phyloP scores from a whole-genome alignment of 1,284 basidiomycete species.

The Farysia itapuensis region DNA sequence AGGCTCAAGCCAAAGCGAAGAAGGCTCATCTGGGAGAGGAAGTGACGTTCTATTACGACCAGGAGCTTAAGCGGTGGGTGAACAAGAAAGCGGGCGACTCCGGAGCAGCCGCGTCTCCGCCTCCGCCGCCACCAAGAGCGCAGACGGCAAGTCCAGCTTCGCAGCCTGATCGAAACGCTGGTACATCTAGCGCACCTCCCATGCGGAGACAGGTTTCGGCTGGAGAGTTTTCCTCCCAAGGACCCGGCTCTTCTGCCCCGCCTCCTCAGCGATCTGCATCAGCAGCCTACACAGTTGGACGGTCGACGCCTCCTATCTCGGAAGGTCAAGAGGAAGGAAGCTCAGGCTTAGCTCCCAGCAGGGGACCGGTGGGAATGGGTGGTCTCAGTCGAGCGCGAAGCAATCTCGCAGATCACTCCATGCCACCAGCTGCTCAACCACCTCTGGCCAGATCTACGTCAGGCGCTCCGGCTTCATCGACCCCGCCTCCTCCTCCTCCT shows the following conservation, averaged over 20 bases:
- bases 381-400: constrained; percentile 31
- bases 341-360: constrained; percentile 11
- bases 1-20: constrained; percentile 49
- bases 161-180: constrained; percentile 21
- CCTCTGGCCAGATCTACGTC: constrained; percentile 7
- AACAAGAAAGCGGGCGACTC: constrained; percentile 73
- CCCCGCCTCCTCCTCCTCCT: constrained; percentile 33
- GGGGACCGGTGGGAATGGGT: constrained; percentile 14
- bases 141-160: constrained; percentile 50
- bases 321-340: constrained; percentile 24
- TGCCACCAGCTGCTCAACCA: constrained; percentile 47
- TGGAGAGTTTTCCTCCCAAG: too few relatives aligned
- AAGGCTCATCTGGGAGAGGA: constrained; percentile 88
- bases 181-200: constrained; percentile 19
- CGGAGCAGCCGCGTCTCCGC: constrained; percentile 29
- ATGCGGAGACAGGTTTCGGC: constrained; percentile 17
- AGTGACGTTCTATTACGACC: constrained; percentile 88
- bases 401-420: constrained; percentile 46
- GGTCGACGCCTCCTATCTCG: constrained; percentile 35
- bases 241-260: constrained; percentile 1
- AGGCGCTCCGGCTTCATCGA: constrained; percentile 6
- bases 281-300: constrained; percentile 9
- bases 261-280: neutral
- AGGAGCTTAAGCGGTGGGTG: constrained; percentile 91
- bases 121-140: constrained; percentile 52